Conservation (phyloP, 2,329 filamentous ascomycete genomes). For the Davidsoniella eucalypti region DNA sequence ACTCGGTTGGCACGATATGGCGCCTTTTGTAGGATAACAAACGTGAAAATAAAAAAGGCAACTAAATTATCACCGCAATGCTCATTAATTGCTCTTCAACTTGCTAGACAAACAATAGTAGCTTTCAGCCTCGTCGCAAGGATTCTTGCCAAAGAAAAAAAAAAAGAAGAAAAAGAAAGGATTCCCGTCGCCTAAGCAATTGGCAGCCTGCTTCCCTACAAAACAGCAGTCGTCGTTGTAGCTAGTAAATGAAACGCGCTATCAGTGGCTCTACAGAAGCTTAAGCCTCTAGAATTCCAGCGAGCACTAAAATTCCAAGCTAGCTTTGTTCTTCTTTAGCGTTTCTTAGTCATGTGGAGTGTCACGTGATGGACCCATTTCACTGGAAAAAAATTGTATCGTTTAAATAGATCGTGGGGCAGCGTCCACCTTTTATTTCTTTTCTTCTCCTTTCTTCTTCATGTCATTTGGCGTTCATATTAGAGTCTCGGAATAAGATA, state of each 20-base stretch:
- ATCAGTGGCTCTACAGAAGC: too few relatives aligned
- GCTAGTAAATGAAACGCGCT: neutral
- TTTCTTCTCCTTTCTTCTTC: constrained; percentile 38
- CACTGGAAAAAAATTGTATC: constrained; percentile 3
- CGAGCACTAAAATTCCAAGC: neutral
- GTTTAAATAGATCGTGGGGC: constrained; percentile 7
- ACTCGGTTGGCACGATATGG: neutral
- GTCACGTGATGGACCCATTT: neutral
- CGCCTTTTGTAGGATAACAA: neutral
- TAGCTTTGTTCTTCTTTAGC: neutral
- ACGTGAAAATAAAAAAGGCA: neutral
- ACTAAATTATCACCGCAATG: neutral
- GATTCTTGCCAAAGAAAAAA: neutral
- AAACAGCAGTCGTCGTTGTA: too few relatives aligned
- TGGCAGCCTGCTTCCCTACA: constrained; percentile 1
- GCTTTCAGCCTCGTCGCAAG: constrained; percentile 11
- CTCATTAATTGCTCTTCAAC: neutral
- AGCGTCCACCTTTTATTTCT: constrained; percentile 8
- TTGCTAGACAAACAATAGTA: neutral
- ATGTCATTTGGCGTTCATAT: constrained; percentile 78
- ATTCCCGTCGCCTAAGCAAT: too few relatives aligned
- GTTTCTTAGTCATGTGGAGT: neutral
- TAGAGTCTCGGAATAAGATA: constrained; percentile 97
- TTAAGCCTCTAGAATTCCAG: too few relatives aligned
- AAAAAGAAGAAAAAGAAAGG: neutral